Evolutionary conservation across 1,284 basidiomycete species (phyloP).

Genomic region (Boletus smithii): DNA sequence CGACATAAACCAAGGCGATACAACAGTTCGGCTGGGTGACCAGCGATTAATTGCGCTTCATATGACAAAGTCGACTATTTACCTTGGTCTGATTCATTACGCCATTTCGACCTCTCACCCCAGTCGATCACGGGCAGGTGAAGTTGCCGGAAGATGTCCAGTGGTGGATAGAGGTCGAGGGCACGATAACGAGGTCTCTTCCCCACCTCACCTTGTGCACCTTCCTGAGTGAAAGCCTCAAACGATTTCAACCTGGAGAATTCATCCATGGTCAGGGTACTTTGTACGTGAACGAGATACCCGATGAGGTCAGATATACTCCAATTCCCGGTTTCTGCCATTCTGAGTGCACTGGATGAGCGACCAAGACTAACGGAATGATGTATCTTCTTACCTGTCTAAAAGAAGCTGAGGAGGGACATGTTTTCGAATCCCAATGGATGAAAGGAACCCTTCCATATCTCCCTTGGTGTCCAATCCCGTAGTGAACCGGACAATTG

Average conservation of each 20-base stretch:
- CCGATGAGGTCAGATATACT: slow-evolving; percentile 69
- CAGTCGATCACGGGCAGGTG: slow-evolving; percentile 13
- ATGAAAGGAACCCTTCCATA: background rate
- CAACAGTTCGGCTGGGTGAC: slow-evolving; percentile 46
- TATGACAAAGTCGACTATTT: no score
- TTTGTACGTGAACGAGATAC: no score
- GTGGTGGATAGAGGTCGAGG: slow-evolving; percentile 15
- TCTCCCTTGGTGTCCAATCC: background rate
- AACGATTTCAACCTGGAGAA: slow-evolving; percentile 59
- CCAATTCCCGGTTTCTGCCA: slow-evolving; percentile 79
- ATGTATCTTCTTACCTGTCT: slow-evolving; percentile 47
- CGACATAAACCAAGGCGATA: slow-evolving; percentile 72
- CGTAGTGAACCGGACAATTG: slow-evolving; percentile 7
- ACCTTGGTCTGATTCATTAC: slow-evolving; percentile 77
- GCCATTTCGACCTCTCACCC: slow-evolving; percentile 61
- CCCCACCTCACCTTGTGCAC: no score
- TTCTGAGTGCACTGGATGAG: slow-evolving; percentile 40
- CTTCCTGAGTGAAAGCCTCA: background rate
- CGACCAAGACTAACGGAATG: background rate
- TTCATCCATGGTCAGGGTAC: slow-evolving; percentile 59
- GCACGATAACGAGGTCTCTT: slow-evolving; percentile 3
- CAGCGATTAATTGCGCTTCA: background rate
- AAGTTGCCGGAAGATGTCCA: slow-evolving; percentile 4
- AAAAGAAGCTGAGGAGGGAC: slow-evolving; percentile 85
- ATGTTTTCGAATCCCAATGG: slow-evolving; percentile 79